Percentiles rank a stretch among this genome's conserved stretches.
These are phyloP conservation scores for Saccharomyces hybrid DNA, from an alignment of 1,139 yeast genomes.

Conservation along the genomic window DNA sequence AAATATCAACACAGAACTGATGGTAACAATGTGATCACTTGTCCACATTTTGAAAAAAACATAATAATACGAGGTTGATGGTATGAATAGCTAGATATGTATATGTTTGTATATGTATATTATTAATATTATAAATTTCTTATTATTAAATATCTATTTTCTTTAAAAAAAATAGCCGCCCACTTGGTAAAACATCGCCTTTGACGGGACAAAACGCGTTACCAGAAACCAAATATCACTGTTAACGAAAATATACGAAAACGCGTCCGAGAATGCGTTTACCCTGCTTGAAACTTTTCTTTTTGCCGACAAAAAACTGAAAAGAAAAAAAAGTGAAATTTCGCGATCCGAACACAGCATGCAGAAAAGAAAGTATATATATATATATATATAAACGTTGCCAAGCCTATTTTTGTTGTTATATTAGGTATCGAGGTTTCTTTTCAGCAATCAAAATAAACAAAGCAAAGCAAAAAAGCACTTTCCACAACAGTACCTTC, in stretches of 20 bases:
- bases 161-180: not conserved
- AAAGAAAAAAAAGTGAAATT: not conserved
- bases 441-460: not conserved
- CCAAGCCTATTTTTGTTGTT: not conserved
- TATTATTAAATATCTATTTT: not conserved
- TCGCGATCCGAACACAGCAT: not conserved
- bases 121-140: not conserved
- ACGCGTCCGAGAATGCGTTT: not conserved
- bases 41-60: not conserved
- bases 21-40: not conserved
- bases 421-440: not conserved
- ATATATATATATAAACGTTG: not conserved
- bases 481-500: not conserved
- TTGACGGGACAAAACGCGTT: not conserved
- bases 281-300: not conserved
- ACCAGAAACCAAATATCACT: not conserved
- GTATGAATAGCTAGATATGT: not conserved
- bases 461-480: not conserved
- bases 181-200: not conserved
- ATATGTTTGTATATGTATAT: not conserved
- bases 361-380: not conserved
- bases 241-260: not conserved
- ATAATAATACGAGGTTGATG: not conserved
- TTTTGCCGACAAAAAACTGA: not conserved
- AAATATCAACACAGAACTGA: not conserved